Evolutionary conservation across 352 stramenopile genomes (phyloP).

Genomic region (Phytopythium oedochilum): DNA sequence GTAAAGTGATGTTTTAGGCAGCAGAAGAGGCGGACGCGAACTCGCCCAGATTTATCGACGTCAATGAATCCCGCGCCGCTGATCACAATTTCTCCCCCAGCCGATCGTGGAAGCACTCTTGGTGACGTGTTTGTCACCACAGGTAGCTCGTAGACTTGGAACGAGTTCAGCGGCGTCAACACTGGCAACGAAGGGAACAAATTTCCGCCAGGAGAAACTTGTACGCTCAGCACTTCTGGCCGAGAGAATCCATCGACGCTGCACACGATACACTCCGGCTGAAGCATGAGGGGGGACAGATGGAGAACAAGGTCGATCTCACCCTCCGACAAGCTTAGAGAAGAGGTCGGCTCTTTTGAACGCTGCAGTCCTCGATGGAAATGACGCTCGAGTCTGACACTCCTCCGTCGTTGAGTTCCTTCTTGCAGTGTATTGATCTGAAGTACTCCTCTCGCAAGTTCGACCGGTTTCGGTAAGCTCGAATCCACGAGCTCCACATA

Average conservation of each 20-base stretch:
- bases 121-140: conserved; percentile 33
- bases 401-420: conserved; percentile 20
- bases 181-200: conserved; percentile 17
- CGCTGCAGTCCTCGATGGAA: conserved; percentile 33
- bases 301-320: conserved; percentile 62
- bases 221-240: conserved; percentile 37
- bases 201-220: conserved; percentile 61
- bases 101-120: conserved; percentile 46
- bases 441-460: conserved; percentile 40
- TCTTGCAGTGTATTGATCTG: conserved; percentile 31
- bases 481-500: conserved; percentile 42
- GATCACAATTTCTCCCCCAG: conserved; percentile 46
- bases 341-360: background rate
- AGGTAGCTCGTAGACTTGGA: conserved; percentile 44
- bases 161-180: conserved; percentile 21
- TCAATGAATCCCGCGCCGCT: conserved; percentile 42
- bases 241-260: conserved; percentile 17
- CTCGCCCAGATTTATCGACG: conserved; percentile 11
- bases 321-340: background rate
- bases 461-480: conserved; percentile 22
- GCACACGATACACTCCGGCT: conserved; percentile 34
- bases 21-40: conserved; percentile 46
- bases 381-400: conserved; percentile 40
- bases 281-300: conserved; percentile 46
- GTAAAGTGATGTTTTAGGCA: conserved; percentile 26